A percentile compares a stretch with the other conserved stretches of the same genome.
Conservation (phyloP, 192 early-diverging fungal species). For the Umbelopsis sp. region DNA sequence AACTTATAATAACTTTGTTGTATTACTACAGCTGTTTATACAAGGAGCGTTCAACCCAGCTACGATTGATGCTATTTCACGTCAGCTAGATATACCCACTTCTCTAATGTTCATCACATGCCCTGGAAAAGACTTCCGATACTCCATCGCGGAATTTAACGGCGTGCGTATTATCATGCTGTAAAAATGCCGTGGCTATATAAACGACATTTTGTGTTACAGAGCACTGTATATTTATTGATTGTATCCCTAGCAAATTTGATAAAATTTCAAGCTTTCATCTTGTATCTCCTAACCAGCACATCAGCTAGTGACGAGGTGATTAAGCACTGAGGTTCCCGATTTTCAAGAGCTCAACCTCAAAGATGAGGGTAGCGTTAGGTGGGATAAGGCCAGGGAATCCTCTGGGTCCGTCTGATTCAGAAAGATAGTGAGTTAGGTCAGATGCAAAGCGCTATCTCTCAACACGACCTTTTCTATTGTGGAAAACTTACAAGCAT, state of each 20-base stretch:
- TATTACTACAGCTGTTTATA: slow-evolving; percentile 41
- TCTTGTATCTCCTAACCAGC: too few relatives aligned
- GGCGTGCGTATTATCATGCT: slow-evolving; percentile 52
- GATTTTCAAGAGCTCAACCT: slow-evolving; percentile 39
- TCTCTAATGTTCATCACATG: slow-evolving; percentile 48
- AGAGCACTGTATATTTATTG: neutral
- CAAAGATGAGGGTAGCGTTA: slow-evolving; percentile 38
- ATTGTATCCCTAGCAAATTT: too few relatives aligned
- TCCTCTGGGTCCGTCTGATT: slow-evolving; percentile 31
- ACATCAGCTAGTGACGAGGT: slow-evolving; percentile 7
- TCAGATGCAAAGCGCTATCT: neutral
- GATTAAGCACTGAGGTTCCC: too few relatives aligned
- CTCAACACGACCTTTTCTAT: neutral
- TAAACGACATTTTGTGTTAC: too few relatives aligned
- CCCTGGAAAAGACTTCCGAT: slow-evolving; percentile 34
- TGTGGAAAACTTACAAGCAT: slow-evolving; percentile 36
- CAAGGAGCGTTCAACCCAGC: slow-evolving; percentile 43
- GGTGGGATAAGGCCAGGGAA: slow-evolving; percentile 43
- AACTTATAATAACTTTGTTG: too few relatives aligned
- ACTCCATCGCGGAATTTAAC: slow-evolving; percentile 42
- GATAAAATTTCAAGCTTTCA: too few relatives aligned
- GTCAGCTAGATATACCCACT: slow-evolving; percentile 40
- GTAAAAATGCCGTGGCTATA: neutral
- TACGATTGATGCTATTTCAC: slow-evolving; percentile 44
- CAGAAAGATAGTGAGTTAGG: neutral